Percentiles rank a stretch among this genome's conserved stretches.
These are phyloP conservation scores for Neoscytalidium dimidiatum DNA, from an alignment of 2,329 filamentous ascomycete species.

Conservation along the genomic window DNA sequence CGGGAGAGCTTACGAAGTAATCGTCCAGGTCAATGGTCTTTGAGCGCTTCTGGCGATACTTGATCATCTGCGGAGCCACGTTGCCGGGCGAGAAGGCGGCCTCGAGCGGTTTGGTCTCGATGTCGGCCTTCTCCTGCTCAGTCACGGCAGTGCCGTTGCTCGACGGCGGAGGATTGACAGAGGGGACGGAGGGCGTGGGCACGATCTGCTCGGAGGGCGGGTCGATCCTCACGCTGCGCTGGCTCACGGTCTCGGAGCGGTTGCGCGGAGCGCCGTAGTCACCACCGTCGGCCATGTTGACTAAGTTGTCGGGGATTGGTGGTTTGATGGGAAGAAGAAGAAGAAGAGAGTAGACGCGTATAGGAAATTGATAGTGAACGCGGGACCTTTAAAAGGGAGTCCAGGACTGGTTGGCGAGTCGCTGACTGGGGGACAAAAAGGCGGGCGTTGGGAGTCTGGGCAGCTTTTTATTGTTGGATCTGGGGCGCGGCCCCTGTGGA, in stretches of 20 bases:
- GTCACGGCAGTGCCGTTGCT: slow-evolving; percentile 14
- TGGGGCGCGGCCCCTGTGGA: not conserved
- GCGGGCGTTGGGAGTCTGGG: not conserved
- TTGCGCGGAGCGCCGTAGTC: not conserved
- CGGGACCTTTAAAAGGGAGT: slow-evolving; percentile 15
- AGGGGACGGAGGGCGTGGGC: not conserved
- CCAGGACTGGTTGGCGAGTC: not conserved
- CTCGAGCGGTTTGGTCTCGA: slow-evolving; percentile 15
- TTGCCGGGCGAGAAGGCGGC: not conserved
- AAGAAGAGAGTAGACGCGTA: not conserved
- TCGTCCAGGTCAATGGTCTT: slow-evolving; percentile 52
- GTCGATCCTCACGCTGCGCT: slow-evolving; percentile 1
- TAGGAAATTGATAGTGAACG: slow-evolving; percentile 4
- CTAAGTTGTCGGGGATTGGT: not conserved
- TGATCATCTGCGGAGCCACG: not conserved
- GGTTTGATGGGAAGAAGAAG: not conserved
- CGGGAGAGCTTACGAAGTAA: slow-evolving; percentile 55
- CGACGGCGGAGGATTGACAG: not conserved
- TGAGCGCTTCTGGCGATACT: slow-evolving; percentile 28
- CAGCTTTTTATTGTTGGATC: not conserved
- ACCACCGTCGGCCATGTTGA: slow-evolving; percentile 7
- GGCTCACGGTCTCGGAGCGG: slow-evolving; percentile 1
- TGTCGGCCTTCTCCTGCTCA: slow-evolving; percentile 3
- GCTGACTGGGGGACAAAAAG: slow-evolving; percentile 10
- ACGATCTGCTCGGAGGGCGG: not conserved